Base-by-base conservation (phyloP, 306 rosid genomes). In the Trifolium subterraneum region DNA sequence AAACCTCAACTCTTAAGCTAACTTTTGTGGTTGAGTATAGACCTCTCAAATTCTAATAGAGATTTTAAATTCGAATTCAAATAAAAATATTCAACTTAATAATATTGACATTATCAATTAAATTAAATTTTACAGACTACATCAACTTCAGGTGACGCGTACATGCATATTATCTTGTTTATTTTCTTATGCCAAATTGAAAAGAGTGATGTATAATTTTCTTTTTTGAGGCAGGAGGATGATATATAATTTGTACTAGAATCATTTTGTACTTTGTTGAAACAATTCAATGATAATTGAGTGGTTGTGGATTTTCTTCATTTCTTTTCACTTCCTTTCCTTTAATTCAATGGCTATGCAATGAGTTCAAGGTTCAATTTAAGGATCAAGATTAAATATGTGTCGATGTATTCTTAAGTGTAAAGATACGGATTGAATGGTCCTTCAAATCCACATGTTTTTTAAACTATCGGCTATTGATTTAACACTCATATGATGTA, bases 261-360 rank as follows among this genome's bases (percentile, higher is more conserved):
- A 62, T 36, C 64, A 19, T 23, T 35, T 66, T 15, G 19, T 64
- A 47, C 12, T 39, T 20, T 20, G 13, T 12, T 59, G 44, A 69
- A 69, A 76, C 38, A 45, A 45, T 45, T 63, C 8, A 22, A n/a
- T 61, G 64, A 70, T 23, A 16, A 16, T 41, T 25, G 35, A 45
- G 36, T 8, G 47, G 42, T 44, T 15, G 19, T 41, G 29, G 4
- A 8, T 39, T 13, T 71, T 55, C 5, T n/a, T 35, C 41, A 4
- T 39, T 16, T 73, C 35, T 60, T 14, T 44, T 42, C 36, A 50
- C 42, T 38, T 38, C 50, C 25, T 22, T 22, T 22, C 8, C 41
- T 74, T 74, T 64, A 38, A 52, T 39, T 50, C 39, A 78, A 64
- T 63, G 67, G 51, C 19, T 11, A 39, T 63, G 66, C 60, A 71